These are phyloP conservation scores for Durotheca rogersii DNA, from an alignment of 495 filamentous ascomycete species.

Conservation along the genomic window DNA sequence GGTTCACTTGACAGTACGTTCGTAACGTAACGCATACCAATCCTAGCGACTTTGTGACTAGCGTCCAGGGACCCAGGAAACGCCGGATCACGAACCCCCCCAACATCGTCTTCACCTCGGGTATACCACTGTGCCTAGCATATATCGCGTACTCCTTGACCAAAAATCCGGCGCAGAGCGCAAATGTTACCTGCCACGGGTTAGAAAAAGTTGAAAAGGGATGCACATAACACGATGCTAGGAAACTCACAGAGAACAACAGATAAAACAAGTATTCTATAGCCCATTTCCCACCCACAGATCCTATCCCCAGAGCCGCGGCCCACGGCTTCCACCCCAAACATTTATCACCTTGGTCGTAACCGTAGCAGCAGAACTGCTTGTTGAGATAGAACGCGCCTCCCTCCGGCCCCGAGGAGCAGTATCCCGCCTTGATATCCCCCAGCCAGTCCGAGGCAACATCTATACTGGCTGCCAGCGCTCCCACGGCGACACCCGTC, in stretches of 20 bases:
- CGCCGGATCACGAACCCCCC: constrained; percentile 91
- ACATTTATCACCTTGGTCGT: constrained; percentile 76
- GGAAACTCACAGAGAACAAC: constrained; percentile 66
- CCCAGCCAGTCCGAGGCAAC: constrained; percentile 93
- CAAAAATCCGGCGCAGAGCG: constrained; percentile 71
- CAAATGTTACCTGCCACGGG: constrained; percentile 67
- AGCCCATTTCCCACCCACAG: constrained; percentile 68
- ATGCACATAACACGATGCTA: neutral
- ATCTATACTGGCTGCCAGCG: constrained; percentile 85
- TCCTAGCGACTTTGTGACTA: constrained; percentile 88
- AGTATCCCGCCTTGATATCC: constrained; percentile 91
- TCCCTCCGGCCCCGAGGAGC: constrained; percentile 68
- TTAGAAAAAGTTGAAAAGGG: constrained; percentile 23
- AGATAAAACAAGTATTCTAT: constrained; percentile 86
- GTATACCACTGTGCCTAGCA: constrained; percentile 94
- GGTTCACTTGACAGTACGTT: neutral
- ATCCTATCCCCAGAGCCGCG: constrained; percentile 63
- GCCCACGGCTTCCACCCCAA: constrained; percentile 85
- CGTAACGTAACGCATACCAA: constrained; percentile 58
- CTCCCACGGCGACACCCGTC: constrained; percentile 73
- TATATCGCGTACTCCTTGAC: constrained; percentile 83
- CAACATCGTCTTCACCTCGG: constrained; percentile 95
- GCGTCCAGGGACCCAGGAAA: constrained; percentile 92
- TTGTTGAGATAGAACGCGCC: constrained; percentile 88
- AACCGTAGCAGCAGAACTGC: constrained; percentile 89